Evolutionary conservation across 1,284 basidiomycete species (phyloP), one percentile per base, ranked within the genome.

Genomic region (Rugiboletus extremiorientalis): DNA sequence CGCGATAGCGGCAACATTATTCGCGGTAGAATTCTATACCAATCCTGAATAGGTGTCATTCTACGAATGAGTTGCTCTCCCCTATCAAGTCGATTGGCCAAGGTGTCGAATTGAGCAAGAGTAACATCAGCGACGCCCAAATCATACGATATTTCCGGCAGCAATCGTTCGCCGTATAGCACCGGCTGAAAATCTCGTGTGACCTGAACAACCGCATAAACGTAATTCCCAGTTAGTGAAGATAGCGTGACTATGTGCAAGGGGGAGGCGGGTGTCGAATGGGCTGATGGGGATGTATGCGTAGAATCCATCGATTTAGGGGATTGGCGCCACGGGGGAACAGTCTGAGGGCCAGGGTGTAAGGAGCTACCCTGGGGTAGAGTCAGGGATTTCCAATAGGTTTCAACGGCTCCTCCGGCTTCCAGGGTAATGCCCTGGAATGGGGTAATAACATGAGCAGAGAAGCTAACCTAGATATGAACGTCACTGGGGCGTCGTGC

Each of bases 341-440:
- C 33, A 6, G 59, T 60, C 31, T 65, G 72, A 28, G 59, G 50
- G 40, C 55, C 48, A 56, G 77, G 53, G 72, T 71, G 63, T 70
- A 74, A 44, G 72, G 72, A 37, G 72, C 69, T 50, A 77, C 76
- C 36, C 75, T 73, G 52, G 2, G 86, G 82, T 45, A 85, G 80
- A 25, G 88, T 84, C 56, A 91, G 85, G 16, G 93, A 94, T 76
- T 96, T 97, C 95, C 95, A 98, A 73, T 98, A 98, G 1, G 95
- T 98, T 76, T 97, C 94, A 23, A 97, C 84, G 48, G 93, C 86
- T 14, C 97, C 96, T 28, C 95, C 96, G 59, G 98, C 91, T 76
- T 96, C 93, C n/a, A 99, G 82, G 63, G 94, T 94, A 44, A 96
- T 94, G 12, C 92, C 94, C 61, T 90, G 87, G 73, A 98, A 99